These are phyloP conservation scores for Phenoliferia sp. DNA, from an alignment of 1,284 basidiomycete genomes.

Conservation along the genomic window DNA sequence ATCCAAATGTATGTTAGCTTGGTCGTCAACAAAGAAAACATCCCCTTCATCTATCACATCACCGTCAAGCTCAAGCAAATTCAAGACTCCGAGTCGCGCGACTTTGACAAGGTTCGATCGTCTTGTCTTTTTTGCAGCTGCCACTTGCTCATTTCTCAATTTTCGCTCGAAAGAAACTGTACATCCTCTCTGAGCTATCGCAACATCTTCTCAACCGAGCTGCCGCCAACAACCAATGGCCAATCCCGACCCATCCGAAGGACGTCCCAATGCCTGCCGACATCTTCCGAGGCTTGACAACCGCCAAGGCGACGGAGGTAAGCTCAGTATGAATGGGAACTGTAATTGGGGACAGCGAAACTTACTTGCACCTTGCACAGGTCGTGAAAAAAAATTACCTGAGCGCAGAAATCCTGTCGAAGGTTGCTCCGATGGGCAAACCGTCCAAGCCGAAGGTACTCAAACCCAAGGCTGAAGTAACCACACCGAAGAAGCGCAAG, in stretches of 20 bases:
- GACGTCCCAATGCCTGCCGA: constrained; percentile 75
- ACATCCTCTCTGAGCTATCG: constrained; percentile 80
- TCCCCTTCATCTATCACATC: constrained; percentile 76
- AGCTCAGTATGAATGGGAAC: not conserved
- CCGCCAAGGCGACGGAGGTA: constrained; percentile 35
- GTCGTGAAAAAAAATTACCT: constrained; percentile 62
- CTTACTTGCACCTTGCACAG: constrained; percentile 47
- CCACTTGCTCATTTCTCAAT: not conserved
- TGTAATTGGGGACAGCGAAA: constrained; percentile 46
- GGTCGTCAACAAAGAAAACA: constrained; percentile 68
- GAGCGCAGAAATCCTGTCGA: constrained; percentile 50
- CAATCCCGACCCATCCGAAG: constrained; percentile 67
- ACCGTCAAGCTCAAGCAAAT: constrained; percentile 81
- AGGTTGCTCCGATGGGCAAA: constrained; percentile 6
- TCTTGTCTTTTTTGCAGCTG: not conserved
- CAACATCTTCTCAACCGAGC: constrained; percentile 75
- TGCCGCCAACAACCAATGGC: constrained; percentile 66
- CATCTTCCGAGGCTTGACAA: constrained; percentile 55
- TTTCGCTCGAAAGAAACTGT: constrained; percentile 61
- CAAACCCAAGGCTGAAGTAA: not conserved
- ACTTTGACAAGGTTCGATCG: constrained; percentile 60
- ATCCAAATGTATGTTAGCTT: constrained; percentile 81
- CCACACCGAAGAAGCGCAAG: not conserved
- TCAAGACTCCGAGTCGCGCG: constrained; percentile 63
- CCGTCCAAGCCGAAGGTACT: constrained; percentile 12